These are phyloP conservation scores for Spergularia azorica DNA, from an alignment of 179 eudicot genomes.

Conservation along the genomic window DNA sequence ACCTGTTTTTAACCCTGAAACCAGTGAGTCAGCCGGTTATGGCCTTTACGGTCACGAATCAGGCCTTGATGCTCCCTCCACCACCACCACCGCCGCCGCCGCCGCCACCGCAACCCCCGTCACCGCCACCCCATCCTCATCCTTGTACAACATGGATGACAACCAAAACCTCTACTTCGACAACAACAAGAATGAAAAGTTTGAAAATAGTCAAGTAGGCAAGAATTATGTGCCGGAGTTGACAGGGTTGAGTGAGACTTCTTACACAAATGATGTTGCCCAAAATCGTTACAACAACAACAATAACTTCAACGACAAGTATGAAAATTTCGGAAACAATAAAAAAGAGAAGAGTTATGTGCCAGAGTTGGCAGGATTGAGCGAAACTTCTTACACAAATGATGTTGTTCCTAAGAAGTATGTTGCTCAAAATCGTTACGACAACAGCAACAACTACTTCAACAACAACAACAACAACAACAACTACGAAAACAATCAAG, in stretches of 20 bases:
- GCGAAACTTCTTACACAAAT: constrained; percentile 8
- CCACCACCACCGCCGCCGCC: constrained; percentile 38
- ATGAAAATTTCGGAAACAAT: neutral
- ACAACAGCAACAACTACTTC: constrained; percentile 13
- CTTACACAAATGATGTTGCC: constrained; percentile 5
- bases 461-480: neutral
- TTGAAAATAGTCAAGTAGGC: constrained; percentile 13
- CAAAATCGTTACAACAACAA: neutral
- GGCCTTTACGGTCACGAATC: constrained; percentile 62
- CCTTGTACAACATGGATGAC: constrained; percentile 23
- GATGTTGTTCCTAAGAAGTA: constrained; percentile 5
- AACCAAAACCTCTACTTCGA: constrained; percentile 11
- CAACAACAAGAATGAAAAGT: constrained; percentile 10
- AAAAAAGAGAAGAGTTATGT: constrained; percentile 30
- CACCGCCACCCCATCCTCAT: constrained; percentile 31
- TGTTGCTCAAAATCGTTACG: constrained; percentile 18
- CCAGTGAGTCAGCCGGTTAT: constrained; percentile 37
- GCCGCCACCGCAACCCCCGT: constrained; percentile 36
- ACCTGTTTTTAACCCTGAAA: constrained; percentile 49
- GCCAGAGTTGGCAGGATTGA: constrained; percentile 24
- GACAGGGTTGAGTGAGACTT: constrained; percentile 18
- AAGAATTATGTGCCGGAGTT: constrained; percentile 24
- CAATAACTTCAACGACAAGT: constrained; percentile 24
- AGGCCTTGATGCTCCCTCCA: constrained; percentile 45
- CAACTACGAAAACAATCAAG: neutral